Conservation (phyloP, 148 eudicot species). For the Cornus kousa region DNA sequence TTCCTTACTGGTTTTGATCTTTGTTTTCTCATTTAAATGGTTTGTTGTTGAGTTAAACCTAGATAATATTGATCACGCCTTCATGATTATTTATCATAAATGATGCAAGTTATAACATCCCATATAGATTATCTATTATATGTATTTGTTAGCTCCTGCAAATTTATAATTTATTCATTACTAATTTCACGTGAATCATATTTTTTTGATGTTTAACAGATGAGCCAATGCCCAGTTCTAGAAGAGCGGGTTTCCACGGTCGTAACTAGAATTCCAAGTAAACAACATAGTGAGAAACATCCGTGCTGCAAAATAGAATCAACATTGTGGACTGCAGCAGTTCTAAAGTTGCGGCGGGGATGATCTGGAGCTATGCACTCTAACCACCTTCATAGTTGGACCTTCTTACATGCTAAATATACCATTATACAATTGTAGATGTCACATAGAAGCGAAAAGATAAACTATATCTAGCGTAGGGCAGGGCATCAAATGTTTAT, state of each 20-base stretch:
- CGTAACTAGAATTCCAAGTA: not conserved
- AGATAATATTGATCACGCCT: no score
- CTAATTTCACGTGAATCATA: not conserved
- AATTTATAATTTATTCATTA: not conserved
- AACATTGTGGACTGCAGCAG: not conserved
- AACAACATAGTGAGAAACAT: not conserved
- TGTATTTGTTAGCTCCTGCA: conserved; percentile 1
- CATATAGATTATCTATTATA: not conserved
- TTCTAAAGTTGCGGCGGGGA: not conserved
- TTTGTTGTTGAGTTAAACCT: no score
- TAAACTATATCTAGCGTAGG: not conserved
- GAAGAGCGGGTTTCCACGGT: conserved; percentile 17
- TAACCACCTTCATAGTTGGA: not conserved
- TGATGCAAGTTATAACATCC: not conserved
- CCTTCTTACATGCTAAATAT: not conserved
- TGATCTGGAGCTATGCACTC: not conserved
- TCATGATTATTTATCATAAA: no score
- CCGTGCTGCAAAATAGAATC: not conserved
- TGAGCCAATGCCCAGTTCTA: conserved; percentile 16
- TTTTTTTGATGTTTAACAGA: conserved; percentile 19
- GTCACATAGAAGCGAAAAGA: not conserved
- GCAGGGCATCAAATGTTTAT: conserved; percentile 3
- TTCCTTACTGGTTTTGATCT: no score
- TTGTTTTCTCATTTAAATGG: no score
- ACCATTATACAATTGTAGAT: not conserved